These are phyloP conservation scores for Chrysanthemum seticuspe DNA, from an alignment of 129 eudicot genomes.

Conservation along the genomic window DNA sequence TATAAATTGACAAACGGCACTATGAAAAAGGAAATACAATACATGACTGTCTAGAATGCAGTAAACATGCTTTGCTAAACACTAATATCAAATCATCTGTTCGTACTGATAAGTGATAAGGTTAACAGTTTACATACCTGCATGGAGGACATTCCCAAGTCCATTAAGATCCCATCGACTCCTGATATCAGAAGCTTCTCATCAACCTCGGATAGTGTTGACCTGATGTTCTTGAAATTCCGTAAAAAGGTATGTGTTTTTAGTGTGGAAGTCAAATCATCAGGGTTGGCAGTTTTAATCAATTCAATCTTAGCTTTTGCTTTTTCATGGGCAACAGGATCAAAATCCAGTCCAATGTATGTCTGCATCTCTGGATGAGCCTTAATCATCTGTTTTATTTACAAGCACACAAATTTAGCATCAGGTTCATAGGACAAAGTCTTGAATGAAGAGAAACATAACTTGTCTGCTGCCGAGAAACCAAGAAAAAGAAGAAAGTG, in stretches of 20 bases:
- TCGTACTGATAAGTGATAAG: neutral
- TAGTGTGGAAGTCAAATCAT: constrained; percentile 32
- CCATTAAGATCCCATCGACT: constrained; percentile 85
- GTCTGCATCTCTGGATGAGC: constrained; percentile 80
- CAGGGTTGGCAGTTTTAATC: constrained; percentile 32
- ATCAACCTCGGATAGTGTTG: constrained; percentile 63
- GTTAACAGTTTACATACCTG: constrained; percentile 50
- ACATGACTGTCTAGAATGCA: neutral
- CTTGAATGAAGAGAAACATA: too few species aligned
- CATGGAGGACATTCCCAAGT: constrained; percentile 99
- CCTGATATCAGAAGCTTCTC: constrained; percentile 49
- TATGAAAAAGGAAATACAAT: neutral
- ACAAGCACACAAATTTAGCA: constrained; percentile 9
- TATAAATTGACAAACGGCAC: neutral
- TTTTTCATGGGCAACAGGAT: constrained; percentile 88
- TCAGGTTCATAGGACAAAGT: neutral
- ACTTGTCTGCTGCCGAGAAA: too few species aligned
- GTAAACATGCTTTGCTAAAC: neutral
- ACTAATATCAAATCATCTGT: neutral
- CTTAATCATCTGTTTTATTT: constrained; percentile 59
- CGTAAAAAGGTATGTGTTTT: constrained; percentile 51
- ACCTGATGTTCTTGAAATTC: constrained; percentile 61
- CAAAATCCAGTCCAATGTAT: constrained; percentile 82
- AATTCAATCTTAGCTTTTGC: constrained; percentile 54
- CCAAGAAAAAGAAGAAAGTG: too few species aligned